These are phyloP conservation scores for Arthroderma sp. DNA, from an alignment of 2,329 filamentous ascomycete genomes.

Conservation along the genomic window DNA sequence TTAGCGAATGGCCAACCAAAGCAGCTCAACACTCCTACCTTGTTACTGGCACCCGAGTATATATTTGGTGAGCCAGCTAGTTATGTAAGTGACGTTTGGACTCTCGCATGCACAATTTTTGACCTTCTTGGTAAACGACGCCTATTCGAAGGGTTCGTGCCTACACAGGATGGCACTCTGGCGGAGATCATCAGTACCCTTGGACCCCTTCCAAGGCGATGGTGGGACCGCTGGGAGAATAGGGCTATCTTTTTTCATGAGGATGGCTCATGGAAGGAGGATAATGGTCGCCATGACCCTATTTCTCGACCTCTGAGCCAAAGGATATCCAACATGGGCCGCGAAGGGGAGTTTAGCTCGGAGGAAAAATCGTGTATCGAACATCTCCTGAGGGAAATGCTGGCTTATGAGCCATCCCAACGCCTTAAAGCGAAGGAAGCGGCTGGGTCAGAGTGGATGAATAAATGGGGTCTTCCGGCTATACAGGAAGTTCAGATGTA, in stretches of 20 bases:
- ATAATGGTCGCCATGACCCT: background rate
- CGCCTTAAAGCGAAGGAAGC: conserved; percentile 1
- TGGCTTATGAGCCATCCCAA: conserved; percentile 3
- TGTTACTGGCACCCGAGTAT: conserved; percentile 4
- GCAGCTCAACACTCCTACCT: background rate
- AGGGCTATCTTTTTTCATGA: conserved; percentile 3
- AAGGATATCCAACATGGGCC: background rate
- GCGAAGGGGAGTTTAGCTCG: background rate
- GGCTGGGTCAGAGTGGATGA: conserved; percentile 5
- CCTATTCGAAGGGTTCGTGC: conserved; percentile 5
- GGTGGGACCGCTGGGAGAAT: conserved; percentile 6
- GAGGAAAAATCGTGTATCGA: background rate
- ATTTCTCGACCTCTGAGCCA: background rate
- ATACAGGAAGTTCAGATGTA: background rate
- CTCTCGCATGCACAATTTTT: conserved; percentile 5
- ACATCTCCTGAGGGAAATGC: conserved; percentile 3
- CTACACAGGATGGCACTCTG: conserved; percentile 3
- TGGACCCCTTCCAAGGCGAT: conserved; percentile 2
- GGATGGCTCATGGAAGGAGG: conserved; percentile 4
- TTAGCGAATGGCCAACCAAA: background rate
- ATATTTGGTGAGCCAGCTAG: conserved; percentile 5
- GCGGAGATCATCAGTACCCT: conserved; percentile 9
- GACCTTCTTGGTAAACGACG: conserved; percentile 5
- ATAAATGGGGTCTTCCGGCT: conserved; percentile 1
- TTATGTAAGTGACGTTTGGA: conserved; percentile 6